Base-by-base conservation (phyloP, 2,329 filamentous ascomycete species). In the Emmonsia crescens region DNA sequence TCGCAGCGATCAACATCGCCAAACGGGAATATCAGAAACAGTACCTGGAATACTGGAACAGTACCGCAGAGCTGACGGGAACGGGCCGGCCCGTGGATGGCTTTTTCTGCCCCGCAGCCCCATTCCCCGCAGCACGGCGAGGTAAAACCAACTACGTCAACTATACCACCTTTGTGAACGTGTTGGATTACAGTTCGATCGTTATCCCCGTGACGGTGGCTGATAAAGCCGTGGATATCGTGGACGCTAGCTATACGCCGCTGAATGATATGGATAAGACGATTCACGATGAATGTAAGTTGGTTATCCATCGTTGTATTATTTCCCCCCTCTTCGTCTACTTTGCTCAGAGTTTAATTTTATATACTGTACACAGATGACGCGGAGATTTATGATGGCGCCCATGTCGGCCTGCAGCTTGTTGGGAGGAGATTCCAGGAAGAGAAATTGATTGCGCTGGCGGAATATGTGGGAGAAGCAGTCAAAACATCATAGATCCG, bases 41-140 rank as follows among this genome's bases (percentile, higher is more conserved):
- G 21, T 87, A 87, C 65, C 78, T 84, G 71, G 83, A 87, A 59
- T 87, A 85, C 67, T 86, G 83, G 84, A 85, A 85, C 64, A 78
- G 75, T 16, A 85, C 82, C 0, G 75, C 71, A 0, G 69, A 75
- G 3, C 48, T 74, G 24, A 83, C 82, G 0, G 79, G 77, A 31
- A 82, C 74, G 2, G 77, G 78, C 0, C 74, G 78, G 57, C 75
- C 80, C 1, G 82, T 86, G 0, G 85, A 88, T 66, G 78, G 72
- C 14, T 63, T 81, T 33, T 74, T 80, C 54, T 73, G 71, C 10
- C 74, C 78, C 1, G 65, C 75, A 40, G 76, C 77, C 3, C 73
- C 77, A 5, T 75, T 75, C 42, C 73, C 78, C 1, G 76, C 78
- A 0, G 71, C 75, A 0, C 68, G 74, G 10, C 77, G 76, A 8